Conservation (phyloP, 108 stramenopile genomes). For the Schizochytrium sp. region DNA sequence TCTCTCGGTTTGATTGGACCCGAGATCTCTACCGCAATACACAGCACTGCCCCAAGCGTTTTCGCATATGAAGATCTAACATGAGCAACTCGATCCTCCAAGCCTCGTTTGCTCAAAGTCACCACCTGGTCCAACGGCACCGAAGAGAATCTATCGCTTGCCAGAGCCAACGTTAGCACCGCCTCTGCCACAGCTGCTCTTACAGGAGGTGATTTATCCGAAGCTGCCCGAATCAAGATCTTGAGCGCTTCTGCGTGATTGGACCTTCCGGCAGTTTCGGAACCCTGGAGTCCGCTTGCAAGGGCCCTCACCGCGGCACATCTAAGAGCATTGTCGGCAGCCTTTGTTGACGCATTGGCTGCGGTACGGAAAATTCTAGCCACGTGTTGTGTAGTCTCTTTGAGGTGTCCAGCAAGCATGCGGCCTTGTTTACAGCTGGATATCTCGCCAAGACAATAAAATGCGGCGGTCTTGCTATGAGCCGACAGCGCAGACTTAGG, state of each 20-base stretch:
- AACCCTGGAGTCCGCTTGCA: not conserved
- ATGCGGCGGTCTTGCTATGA: slow-evolving; percentile 49
- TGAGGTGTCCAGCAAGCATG: slow-evolving; percentile 12
- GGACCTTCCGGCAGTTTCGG: slow-evolving; percentile 4
- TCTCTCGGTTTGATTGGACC: not conserved
- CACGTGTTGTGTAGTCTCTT: slow-evolving; percentile 37
- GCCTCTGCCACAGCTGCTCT: slow-evolving; percentile 27
- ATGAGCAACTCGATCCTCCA: slow-evolving; percentile 19
- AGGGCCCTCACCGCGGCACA: slow-evolving; percentile 45
- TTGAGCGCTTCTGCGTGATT: slow-evolving; percentile 50
- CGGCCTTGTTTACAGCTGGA: slow-evolving; percentile 15
- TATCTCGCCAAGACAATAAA: slow-evolving; percentile 31
- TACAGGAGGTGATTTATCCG: slow-evolving; percentile 12
- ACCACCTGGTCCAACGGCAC: slow-evolving; percentile 7
- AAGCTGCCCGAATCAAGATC: not conserved
- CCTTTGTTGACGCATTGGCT: not conserved
- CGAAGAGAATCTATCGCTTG: not conserved
- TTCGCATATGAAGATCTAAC: not conserved
- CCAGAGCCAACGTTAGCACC: not conserved
- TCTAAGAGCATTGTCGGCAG: slow-evolving; percentile 17
- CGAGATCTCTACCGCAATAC: slow-evolving; percentile 11
- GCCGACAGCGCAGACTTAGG: not conserved
- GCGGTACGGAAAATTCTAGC: not conserved
- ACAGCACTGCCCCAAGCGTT: slow-evolving; percentile 22
- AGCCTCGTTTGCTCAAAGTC: not conserved